Base-by-base conservation (phyloP, 768 basidiomycete genomes). In the Russula compacta region DNA sequence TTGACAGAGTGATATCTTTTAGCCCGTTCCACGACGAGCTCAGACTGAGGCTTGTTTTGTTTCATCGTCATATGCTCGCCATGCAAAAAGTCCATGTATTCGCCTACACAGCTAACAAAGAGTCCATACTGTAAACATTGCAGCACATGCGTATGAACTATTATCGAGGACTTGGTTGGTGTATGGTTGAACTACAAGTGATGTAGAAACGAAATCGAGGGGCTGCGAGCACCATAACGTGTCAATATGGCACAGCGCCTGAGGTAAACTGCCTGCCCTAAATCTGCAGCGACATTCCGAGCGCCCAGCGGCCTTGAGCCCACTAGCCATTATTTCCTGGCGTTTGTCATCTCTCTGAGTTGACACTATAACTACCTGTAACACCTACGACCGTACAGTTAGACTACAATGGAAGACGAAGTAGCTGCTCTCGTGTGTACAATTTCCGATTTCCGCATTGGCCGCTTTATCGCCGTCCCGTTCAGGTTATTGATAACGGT, bases 401-500 rank as follows among this genome's bases (percentile, higher is more conserved):
- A 29, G 32, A 47, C 6, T 38, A 64, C 57, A 61, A 84, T 84
- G 83, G 83, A 85, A 74, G 84, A 85, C 68, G 84, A 85, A 71
- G 80, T 83, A 53, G 82, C 83, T 66, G 83, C 78, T 68, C 74
- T 80, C 71, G 78, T 79, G 69, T 64, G 76, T 72, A 19, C 32
- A 56, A 11, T 50, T 39, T 19, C 15, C 44, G 21, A 39, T 44
- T 59, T 29, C 17, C 19, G 2, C 19, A 24, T 15, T 17, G 29
- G 9, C 38, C 38, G 8, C 39, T 47, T 50, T 55, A 38, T 61
- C 48, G 49, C 48, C 47, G 6, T 19, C 4, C 47, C 17, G 66
- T 53, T 21, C 66, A 89, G 88, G 89, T 91, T 75, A 87, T 90
- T 73, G 88, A 92, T 76, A 91, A 92, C 75, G 92, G 92, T 72